Base-by-base conservation (phyloP, 2,329 filamentous ascomycete species). In the Mollisia scopiformis region DNA sequence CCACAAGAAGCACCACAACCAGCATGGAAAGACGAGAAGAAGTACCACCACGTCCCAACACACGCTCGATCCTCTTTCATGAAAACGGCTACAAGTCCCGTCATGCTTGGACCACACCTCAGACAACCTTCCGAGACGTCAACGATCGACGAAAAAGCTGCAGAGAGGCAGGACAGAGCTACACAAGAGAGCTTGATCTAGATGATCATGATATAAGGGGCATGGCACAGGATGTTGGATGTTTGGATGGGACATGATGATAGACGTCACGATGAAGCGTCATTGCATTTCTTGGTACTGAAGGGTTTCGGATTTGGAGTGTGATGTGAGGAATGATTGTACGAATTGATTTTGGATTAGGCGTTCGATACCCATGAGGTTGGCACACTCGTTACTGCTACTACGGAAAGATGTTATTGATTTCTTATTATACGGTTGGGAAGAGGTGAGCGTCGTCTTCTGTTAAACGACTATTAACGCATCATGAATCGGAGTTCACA, bases 21-120 rank as follows among this genome's bases (percentile, higher is more conserved):
- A 25, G 46, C 53, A 37, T 55, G 56, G 47, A 52, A 50, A 47
- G 58, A 62, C 37, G 63, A 61, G 47, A 65, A 66, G 55, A 60
- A 58, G 33, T 68, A 66, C 46, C 59, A 62, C 35, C 66, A 68
- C 27, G 57, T 41, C 5, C 65, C 66, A 2, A 62, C 60, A 16
- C 66, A 68, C 41, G 57, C 66, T 2, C 55, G 41, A 27, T 57
- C 60, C 5, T 68, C 66, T 1, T 68, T 68, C 43, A 31, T 66
- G 16, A 68, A 57, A 25, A 63, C 63, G 6, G 39, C 66, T 14
- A 68, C 66, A 2, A 66, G 65, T 14, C 49, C 58, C 23, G 49
- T 43, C 8, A 68, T 68, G 66, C 39, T 62, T 16, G 46, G 46
- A 47, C 49, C 41, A 33, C 28, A 46, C 16, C 23, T 28, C 7